A percentile compares a stretch with the other conserved stretches of the same genome.
Evolutionary conservation across 176 grass and related monocot species (phyloP).

Genomic region (Oryza brachyantha): DNA sequence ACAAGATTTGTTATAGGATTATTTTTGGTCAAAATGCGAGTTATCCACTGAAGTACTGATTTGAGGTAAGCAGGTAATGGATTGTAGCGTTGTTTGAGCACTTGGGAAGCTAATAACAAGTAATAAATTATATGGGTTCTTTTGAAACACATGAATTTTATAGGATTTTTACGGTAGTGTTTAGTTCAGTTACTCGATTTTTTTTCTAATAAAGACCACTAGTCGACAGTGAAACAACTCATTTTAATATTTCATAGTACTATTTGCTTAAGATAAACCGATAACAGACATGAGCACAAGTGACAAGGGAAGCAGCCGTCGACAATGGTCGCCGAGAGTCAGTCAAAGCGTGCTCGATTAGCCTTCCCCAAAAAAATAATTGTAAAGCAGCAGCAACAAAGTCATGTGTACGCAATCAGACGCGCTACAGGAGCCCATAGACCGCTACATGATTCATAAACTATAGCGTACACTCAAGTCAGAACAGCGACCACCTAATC

Average conservation of each 20-base stretch:
- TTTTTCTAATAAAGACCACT: too few species aligned
- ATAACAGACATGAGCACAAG: not conserved
- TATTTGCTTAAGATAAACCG: not conserved
- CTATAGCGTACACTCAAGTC: slow-evolving; percentile 17
- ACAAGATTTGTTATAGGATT: not conserved
- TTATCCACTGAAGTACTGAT: too few species aligned
- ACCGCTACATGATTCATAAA: not conserved
- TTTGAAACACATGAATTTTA: too few species aligned
- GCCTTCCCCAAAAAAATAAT: not conserved
- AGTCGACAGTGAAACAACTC: too few species aligned
- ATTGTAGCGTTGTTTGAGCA: too few species aligned
- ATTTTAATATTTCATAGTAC: too few species aligned
- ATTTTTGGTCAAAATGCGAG: not conserved
- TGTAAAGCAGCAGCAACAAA: not conserved
- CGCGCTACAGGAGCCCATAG: not conserved
- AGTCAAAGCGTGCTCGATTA: slow-evolving; percentile 14
- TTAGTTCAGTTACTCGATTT: too few species aligned
- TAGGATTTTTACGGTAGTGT: too few species aligned
- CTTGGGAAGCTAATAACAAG: too few species aligned
- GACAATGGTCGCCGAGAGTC: not conserved
- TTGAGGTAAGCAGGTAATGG: not conserved
- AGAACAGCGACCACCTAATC: not conserved
- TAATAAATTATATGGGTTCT: too few species aligned
- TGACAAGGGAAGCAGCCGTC: not conserved
- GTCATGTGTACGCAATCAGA: slow-evolving; percentile 1